Base-by-base conservation (phyloP, 139 green algal species). In the Chlamydomonas schloesseri region DNA sequence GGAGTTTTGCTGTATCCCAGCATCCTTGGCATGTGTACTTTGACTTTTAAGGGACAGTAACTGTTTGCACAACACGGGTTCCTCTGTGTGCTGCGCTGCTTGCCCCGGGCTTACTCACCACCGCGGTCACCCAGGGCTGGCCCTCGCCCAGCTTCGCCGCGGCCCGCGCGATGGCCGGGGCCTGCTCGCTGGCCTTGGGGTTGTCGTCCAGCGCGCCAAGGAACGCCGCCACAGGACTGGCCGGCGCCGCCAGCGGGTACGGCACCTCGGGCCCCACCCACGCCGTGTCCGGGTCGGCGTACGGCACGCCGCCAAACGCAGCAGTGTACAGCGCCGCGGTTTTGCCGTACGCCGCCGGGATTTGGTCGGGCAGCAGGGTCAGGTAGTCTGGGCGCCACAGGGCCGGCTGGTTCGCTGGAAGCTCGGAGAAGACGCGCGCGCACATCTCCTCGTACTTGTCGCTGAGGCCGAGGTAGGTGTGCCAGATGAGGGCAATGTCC, bases 401-500 rank as follows among this genome's bases (percentile, higher is more conserved):
- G n/a, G 29, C 65, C 24, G 42, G 42, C 60, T 4, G 11, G 20
- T 2, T n/a, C 60, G 1, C 17, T 23, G 5, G 60, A 10, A 64
- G 4, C 55, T 60, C 10, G 9, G 33, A 14, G 68, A 50, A 73
- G 17, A 73, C 14, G 31, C 9, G 5, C 17, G 2, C 20, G n/a
- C 68, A 73, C 18, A 34, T 47, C 6, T 15, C 33, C 33, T 34
- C 68, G 68, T 76, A 76, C 24, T 20, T 8, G 13, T 29, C 37
- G 37, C 37, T 60, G 14, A 76, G 37, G 13, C 71, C 37, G 42
- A 76, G 20, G 71, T 76, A 42, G 3, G 71, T 57, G 71, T 55
- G 37, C 64, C 67, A 86, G 33, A 86, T 31, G 24, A 86, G 80
- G 9, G 80, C 80, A 0, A 86, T 71, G 69, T 86, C 80, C 33